Percentiles rank a stretch among this genome's conserved stretches.
These are phyloP conservation scores for Termitomyces sp. DNA, from an alignment of 768 basidiomycete genomes.

Conservation along the genomic window DNA sequence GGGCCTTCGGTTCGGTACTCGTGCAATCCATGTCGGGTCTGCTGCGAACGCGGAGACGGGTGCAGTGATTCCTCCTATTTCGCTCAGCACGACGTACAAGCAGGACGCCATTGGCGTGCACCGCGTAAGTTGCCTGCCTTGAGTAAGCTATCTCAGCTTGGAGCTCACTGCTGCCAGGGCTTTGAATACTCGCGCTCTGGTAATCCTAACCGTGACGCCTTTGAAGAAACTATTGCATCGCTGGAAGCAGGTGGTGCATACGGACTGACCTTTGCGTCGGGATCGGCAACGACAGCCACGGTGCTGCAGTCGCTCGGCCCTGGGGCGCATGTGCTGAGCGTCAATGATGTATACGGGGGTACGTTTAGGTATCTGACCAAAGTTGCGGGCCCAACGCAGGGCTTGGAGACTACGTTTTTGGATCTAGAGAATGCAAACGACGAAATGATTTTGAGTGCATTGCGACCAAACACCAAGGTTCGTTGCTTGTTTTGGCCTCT, in stretches of 20 bases:
- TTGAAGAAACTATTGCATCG: slow-evolving; percentile 74
- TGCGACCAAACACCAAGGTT: slow-evolving; percentile 80
- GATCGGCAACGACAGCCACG: slow-evolving; percentile 81
- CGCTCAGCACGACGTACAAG: background rate
- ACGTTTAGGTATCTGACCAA: slow-evolving; percentile 79
- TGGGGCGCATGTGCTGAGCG: slow-evolving; percentile 74
- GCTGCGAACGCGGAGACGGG: background rate
- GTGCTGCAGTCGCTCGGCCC: slow-evolving; percentile 71
- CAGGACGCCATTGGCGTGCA: background rate
- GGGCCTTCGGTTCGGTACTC: background rate
- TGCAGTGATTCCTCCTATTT: background rate
- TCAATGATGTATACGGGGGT: slow-evolving; percentile 94
- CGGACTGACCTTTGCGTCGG: slow-evolving; percentile 79
- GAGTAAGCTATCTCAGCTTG: background rate
- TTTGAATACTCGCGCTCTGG: slow-evolving; percentile 88
- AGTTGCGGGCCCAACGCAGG: slow-evolving; percentile 59
- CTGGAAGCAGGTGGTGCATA: slow-evolving; percentile 71
- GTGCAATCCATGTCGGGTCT: background rate
- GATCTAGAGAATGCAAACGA: slow-evolving; percentile 73
- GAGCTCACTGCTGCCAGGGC: slow-evolving; percentile 32
- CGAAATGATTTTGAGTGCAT: slow-evolving; percentile 54
- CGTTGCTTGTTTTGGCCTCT: slow-evolving; percentile 11
- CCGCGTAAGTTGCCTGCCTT: background rate
- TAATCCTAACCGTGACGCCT: slow-evolving; percentile 81
- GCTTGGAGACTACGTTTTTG: slow-evolving; percentile 68